Conservation (phyloP, 306 rosid species). For the Cucurbita maxima region DNA sequence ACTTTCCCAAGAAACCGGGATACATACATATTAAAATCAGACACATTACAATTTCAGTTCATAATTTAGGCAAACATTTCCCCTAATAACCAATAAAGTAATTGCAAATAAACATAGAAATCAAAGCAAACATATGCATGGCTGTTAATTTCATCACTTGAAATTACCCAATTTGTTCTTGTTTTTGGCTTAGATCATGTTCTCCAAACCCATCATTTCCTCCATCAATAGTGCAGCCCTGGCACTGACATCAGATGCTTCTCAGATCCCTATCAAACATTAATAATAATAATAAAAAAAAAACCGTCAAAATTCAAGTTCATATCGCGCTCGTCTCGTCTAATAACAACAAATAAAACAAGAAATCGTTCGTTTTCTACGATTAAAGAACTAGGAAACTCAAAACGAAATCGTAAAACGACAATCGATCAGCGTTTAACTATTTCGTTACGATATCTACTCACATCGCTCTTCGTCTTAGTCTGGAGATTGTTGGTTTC, state of each 20-base stretch:
- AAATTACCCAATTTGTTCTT: not conserved
- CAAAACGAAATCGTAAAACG: not conserved
- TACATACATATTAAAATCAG: not conserved
- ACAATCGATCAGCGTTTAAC: not conserved
- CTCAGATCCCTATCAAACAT: conserved; percentile 43
- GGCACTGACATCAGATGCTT: conserved; percentile 44
- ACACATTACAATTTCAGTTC: not conserved
- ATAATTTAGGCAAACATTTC: not conserved
- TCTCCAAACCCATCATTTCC: conserved; percentile 13
- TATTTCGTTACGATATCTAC: conserved; percentile 2
- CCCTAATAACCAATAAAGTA: not conserved
- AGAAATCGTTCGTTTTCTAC: not conserved
- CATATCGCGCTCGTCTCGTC: not conserved
- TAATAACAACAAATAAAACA: no score
- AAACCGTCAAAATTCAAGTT: not conserved
- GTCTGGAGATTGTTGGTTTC: conserved; percentile 70
- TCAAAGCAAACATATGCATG: not conserved
- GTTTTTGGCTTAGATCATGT: not conserved
- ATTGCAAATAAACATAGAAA: not conserved
- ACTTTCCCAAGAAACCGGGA: not conserved
- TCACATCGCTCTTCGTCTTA: conserved; percentile 45
- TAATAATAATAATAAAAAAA: not conserved
- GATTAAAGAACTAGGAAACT: not conserved
- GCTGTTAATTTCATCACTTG: not conserved
- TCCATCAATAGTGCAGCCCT: conserved; percentile 56